A percentile compares a stretch with the other conserved stretches of the same genome.
phyloP scores from a whole-genome alignment of 1,139 yeast species.

The Blastobotrys petasosporus region DNA sequence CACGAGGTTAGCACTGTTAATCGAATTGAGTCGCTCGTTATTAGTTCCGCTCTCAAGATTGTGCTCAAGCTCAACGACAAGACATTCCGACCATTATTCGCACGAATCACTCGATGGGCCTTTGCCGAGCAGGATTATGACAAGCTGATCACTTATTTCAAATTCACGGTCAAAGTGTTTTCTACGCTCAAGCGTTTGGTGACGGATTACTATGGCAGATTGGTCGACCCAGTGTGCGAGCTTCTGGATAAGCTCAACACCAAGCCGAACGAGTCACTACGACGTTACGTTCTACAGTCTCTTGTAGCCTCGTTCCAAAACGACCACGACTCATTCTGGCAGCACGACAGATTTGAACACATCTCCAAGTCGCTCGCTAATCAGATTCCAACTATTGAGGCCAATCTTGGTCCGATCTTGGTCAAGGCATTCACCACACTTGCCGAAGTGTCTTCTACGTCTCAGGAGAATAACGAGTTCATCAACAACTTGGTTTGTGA shows the following conservation, averaged over 20 bases:
- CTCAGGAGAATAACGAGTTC: slow-evolving; percentile 77
- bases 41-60: slow-evolving; percentile 64
- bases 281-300: slow-evolving; percentile 67
- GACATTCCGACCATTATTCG: slow-evolving; percentile 87
- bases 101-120: slow-evolving; percentile 89
- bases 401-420: slow-evolving; percentile 48
- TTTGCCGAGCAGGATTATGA: slow-evolving; percentile 62
- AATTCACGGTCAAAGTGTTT: slow-evolving; percentile 78
- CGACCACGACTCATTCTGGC: slow-evolving; percentile 95
- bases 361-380: slow-evolving; percentile 55
- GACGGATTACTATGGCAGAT: slow-evolving; percentile 80
- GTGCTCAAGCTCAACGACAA: slow-evolving; percentile 92
- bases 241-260: slow-evolving; percentile 37
- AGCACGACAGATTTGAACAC: slow-evolving; percentile 73
- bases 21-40: slow-evolving; percentile 73
- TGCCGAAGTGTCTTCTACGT: slow-evolving; percentile 60
- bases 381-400: slow-evolving; percentile 62
- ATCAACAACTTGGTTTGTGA: slow-evolving; percentile 50
- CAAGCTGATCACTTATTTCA: slow-evolving; percentile 58
- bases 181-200: slow-evolving; percentile 80
- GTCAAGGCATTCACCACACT: slow-evolving; percentile 76
- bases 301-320: slow-evolving; percentile 74
- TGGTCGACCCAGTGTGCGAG: slow-evolving; percentile 63
- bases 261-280: slow-evolving; percentile 42
- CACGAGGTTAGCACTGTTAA: slow-evolving; percentile 72